Base-by-base conservation (phyloP, 192 early-diverging fungal genomes). In the Glomus cerebriforme region DNA sequence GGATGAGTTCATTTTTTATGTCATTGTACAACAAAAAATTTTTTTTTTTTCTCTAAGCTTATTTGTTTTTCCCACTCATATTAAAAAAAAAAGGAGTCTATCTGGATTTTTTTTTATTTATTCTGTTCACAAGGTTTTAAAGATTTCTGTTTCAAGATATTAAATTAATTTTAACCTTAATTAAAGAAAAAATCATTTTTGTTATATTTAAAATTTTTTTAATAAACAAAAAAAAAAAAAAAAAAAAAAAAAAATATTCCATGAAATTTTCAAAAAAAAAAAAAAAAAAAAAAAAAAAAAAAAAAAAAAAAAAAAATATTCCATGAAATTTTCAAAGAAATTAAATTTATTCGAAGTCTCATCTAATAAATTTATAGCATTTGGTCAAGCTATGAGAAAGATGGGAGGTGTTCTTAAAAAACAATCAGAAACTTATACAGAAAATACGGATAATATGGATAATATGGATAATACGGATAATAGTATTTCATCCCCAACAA, bases 321-420 rank as follows among this genome's bases (percentile, higher is more conserved):
- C 1, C 15, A 19, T 54, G 49, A 54, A 49, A 49, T 15, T 49
- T 49, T 19, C 47, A 49, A 49, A 19, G 49, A 54, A 54, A 54
- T 54, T 54, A n/a, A 54, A 54, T 54, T 54, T 54, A 54, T 54
- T 54, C 49, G 49, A 54, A 54, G 6, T 12, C 2, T 43, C 49
- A 19, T 54, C 15, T 54, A 54, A 54, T 54, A 54, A 54, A 7
- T 22, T 54, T 54, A 0, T 54, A 17, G 17, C 49, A 19, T 54
- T 54, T 1, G 49, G 49, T 4, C 49, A 54, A 3, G 49, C 22
- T 54, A 22, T 54, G 15, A 54, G 17, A 54, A 65, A 27, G 26
- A 65, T 65, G 63, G 63, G 63, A 1, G 63, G 10, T 13, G 63
- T 65, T 32, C 63, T 65, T 13, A 65, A 65, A 65, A 65, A 65